Base-by-base conservation (phyloP, 805 yeast species). In the Ogataea polymorpha region DNA sequence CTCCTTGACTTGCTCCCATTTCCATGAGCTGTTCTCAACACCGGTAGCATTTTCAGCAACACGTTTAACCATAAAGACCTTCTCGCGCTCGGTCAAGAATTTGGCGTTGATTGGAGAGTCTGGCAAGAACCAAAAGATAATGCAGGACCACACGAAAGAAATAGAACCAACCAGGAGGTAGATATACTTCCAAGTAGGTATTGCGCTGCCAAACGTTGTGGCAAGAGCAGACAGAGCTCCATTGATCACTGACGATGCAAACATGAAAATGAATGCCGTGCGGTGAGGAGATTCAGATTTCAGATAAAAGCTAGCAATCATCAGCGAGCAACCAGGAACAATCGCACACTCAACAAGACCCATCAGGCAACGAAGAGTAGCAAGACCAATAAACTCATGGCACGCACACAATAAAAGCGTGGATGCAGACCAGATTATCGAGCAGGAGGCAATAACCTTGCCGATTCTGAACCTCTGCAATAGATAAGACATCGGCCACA, bases 81-180 rank as follows among this genome's bases (percentile, higher is more conserved):
- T 67, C 38, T 68, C 74, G 20, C 53, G 50, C 6, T 61, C 64
- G 26, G 48, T 59, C 46, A 69, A 55, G 41, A 66, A 67, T 67
- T 68, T 62, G 10, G 73, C 72, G 12, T 42, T 40, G 55, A 59
- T 58, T 20, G 87, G 86, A 26, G 66, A 58, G 49, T 77, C 80
- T n/a, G 86, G 86, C 35, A 82, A 54, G 56, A 75, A 76, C 39
- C 75, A 48, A 32, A 59, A 58, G 44, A 78, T 66, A 10, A 70
- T 38, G 9, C 72, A 37, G 6, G 84, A 85, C 13, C 77, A 52
- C 9, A 72, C 53, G 5, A 80, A 58, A 2, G 87, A 80, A 41
- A 77, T 67, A 6, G 68, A 56, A 12, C 93, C 95, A 30, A 76
- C 71, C 23, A 81, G 66, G 35, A 84, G 61, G 55, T 73, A 84